These are phyloP conservation scores for Metschnikowia borealis DNA, from an alignment of 805 yeast species.

Conservation along the genomic window DNA sequence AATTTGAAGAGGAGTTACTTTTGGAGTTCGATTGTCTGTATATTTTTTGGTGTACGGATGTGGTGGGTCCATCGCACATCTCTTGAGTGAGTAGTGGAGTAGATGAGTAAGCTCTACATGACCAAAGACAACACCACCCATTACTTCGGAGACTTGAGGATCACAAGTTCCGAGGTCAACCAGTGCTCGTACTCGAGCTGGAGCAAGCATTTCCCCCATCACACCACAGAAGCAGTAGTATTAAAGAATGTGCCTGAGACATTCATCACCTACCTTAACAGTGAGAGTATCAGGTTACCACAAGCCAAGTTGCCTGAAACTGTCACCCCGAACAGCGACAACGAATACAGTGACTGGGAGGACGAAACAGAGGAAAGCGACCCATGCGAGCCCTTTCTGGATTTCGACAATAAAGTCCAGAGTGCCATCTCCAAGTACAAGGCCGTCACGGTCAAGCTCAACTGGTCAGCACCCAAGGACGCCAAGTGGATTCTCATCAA, in stretches of 20 bases:
- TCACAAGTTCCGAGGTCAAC: constrained; percentile 26
- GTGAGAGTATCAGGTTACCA: constrained; percentile 20
- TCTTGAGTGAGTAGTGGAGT: not conserved
- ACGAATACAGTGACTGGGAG: constrained; percentile 76
- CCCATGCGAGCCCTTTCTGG: constrained; percentile 40
- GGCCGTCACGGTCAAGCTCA: constrained; percentile 78
- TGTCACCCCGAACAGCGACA: constrained; percentile 42
- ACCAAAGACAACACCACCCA: constrained; percentile 20
- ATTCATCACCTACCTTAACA: constrained; percentile 31
- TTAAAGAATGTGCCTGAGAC: constrained; percentile 31
- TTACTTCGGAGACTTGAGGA: constrained; percentile 27
- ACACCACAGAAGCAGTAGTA: constrained; percentile 22
- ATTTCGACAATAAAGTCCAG: constrained; percentile 54
- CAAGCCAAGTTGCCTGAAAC: constrained; percentile 8
- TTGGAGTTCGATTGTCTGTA: no score
- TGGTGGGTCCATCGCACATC: not conserved
- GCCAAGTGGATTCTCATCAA: constrained; percentile 87
- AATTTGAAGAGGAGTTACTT: no score
- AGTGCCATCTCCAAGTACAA: constrained; percentile 48
- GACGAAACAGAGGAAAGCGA: constrained; percentile 31
- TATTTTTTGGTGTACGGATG: constrained; percentile 1
- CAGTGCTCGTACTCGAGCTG: constrained; percentile 35
- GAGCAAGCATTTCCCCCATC: constrained; percentile 24
- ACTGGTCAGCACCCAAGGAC: constrained; percentile 97
- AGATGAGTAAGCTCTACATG: constrained; percentile 1